Conservation (phyloP, 768 basidiomycete species). For the Sporobolomyces pararoseus region DNA sequence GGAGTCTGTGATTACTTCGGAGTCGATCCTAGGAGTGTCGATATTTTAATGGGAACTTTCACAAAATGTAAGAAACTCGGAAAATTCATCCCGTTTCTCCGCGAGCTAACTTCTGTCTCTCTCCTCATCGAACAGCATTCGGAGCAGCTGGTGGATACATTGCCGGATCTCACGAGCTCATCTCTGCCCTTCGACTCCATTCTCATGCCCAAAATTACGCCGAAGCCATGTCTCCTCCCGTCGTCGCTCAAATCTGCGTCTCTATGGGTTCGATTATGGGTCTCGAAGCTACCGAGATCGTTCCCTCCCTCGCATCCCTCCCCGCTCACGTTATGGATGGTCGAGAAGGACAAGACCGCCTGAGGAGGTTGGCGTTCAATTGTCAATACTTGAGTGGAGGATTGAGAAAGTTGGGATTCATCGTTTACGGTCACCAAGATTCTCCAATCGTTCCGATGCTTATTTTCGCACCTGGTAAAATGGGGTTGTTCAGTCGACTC, state of each 20-base stretch:
- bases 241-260: conserved; percentile 82
- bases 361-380: conserved; percentile 91
- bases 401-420: conserved; percentile 87
- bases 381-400: conserved; percentile 82
- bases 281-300: conserved; percentile 45
- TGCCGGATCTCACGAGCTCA: conserved; percentile 71
- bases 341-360: conserved; percentile 71
- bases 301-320: conserved; percentile 53
- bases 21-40: conserved; percentile 71
- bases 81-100: background rate
- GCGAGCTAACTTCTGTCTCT: conserved; percentile 34
- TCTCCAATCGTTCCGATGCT: conserved; percentile 91
- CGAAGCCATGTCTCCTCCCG: conserved; percentile 84
- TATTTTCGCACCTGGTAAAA: conserved; percentile 57
- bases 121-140: conserved; percentile 54
- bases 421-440: conserved; percentile 85
- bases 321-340: conserved; percentile 72
- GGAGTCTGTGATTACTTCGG: conserved; percentile 94
- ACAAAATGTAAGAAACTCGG: conserved; percentile 55
- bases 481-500: conserved; percentile 66
- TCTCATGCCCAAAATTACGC: conserved; percentile 71
- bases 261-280: conserved; percentile 99
- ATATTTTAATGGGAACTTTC: conserved; percentile 98
- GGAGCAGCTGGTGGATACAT: conserved; percentile 94
- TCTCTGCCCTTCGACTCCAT: conserved; percentile 66